Base-by-base conservation (phyloP, 1,139 yeast genomes). In the Kluyveromyces marxianus region DNA sequence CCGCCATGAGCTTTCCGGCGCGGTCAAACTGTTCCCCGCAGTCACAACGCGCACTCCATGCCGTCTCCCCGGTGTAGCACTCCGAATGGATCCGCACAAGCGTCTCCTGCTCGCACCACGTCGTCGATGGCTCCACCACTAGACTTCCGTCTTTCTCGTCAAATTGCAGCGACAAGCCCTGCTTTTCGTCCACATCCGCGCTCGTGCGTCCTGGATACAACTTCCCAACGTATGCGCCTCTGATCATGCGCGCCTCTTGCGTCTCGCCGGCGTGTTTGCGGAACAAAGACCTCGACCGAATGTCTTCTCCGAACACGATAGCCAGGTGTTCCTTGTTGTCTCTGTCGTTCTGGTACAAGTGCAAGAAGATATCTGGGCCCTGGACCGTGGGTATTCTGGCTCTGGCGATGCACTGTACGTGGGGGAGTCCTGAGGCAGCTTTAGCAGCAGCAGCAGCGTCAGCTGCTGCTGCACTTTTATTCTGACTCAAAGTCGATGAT, bases 11-110 rank as follows among this genome's bases (percentile, higher is more conserved):
- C 51, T 95, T 75, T 6, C 97, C 98, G 1, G 98, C 97, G 66
- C 94, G 97, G 66, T 92, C 97, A 57, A 94, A 86, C 70, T 94
- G 98, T 66, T 94, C 98, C 10, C 98, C 99, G 68, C 99, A 94
- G 67, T 94, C 98, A 66, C 98, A 94, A 46, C 99, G 76, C 2
- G 98, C 97, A 49, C 94, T 81, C 97, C 98, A 94, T 8, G 97
- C 97, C 1, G 97, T 92, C 64, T 94, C 99, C 5, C 98, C 98
- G 0, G 99, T 94, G 68, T 92, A 94, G 66, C 98, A 94, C 63
- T 94, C 99, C 4, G 96, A 86, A 63, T 94, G 99, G 54, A 94
- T 89, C 51, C 98, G 76, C 54, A 83, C 79, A 64, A 88, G 59
- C 52, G 86, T 71, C 4, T 59, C 54, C 14, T 62, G 56, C 14